A percentile compares a stretch with the other conserved stretches of the same genome.
Conservation (phyloP, 2,329 filamentous ascomycete genomes). For the Aspergillus sp. region DNA sequence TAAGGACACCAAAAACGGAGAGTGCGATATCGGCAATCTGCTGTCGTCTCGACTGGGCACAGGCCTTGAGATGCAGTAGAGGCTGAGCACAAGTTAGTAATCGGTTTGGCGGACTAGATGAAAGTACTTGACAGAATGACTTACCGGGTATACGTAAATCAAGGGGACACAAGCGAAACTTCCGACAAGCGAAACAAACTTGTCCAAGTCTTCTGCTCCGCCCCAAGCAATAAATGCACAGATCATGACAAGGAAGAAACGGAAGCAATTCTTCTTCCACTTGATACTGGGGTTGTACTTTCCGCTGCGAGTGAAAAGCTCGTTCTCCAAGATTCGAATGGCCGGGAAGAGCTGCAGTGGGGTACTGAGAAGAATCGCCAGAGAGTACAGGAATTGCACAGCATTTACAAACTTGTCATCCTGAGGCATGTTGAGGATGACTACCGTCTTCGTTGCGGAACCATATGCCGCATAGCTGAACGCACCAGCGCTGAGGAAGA, state of each 20-base stretch:
- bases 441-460: conserved; percentile 91
- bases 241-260: conserved; percentile 85
- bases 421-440: conserved; percentile 93
- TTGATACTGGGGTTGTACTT: conserved; percentile 99
- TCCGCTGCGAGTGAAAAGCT: conserved; percentile 87
- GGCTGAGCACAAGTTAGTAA: conserved; percentile 58
- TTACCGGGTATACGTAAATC: conserved; percentile 95
- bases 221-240: conserved; percentile 89
- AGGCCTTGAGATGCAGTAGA: conserved; percentile 81
- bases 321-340: conserved; percentile 93
- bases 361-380: conserved; percentile 93
- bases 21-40: conserved; percentile 72
- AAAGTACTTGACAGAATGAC: conserved; percentile 50
- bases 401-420: conserved; percentile 93
- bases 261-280: conserved; percentile 98
- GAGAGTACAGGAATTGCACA: conserved; percentile 95
- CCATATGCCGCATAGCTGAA: conserved; percentile 96
- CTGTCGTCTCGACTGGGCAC: conserved; percentile 69
- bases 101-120: background rate
- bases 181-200: conserved; percentile 93
- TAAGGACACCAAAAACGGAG: conserved; percentile 77
- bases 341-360: conserved; percentile 97
- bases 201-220: conserved; percentile 90
- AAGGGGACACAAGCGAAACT: conserved; percentile 97
- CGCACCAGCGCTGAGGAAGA: conserved; percentile 90